Percentiles rank a stretch among this genome's conserved stretches.
Evolutionary conservation across 139 green algal genomes (phyloP).

Genomic region (Chlamydomonas eustigma): DNA sequence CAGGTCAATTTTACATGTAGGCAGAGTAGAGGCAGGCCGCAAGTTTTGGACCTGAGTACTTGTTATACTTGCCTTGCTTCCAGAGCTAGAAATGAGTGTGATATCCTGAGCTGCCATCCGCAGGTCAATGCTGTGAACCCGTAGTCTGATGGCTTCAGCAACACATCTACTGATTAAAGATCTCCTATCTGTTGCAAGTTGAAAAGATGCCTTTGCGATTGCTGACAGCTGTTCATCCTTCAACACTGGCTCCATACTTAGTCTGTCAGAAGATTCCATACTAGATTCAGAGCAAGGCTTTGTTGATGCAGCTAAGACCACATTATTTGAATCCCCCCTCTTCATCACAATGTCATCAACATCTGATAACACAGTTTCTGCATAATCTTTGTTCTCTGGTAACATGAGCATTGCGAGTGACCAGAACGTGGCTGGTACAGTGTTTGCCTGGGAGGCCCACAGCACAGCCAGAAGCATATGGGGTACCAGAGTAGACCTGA

Average conservation of each 20-base stretch:
- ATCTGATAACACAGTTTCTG: not conserved
- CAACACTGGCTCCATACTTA: too few species aligned
- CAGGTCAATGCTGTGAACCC: conserved; percentile 55
- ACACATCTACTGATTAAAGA: conserved; percentile 20
- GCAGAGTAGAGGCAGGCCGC: too few species aligned
- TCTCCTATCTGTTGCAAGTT: not conserved
- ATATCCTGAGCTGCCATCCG: conserved; percentile 38
- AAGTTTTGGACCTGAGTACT: too few species aligned
- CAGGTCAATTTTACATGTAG: too few species aligned
- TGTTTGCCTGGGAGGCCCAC: conserved; percentile 75
- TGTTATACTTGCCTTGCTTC: not conserved
- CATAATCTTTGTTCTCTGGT: conserved; percentile 43
- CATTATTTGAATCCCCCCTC: too few species aligned
- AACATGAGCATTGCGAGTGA: conserved; percentile 60
- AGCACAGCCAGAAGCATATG: conserved; percentile 70
- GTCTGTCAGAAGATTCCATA: not conserved
- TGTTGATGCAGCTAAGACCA: not conserved
- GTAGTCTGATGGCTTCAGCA: conserved; percentile 55
- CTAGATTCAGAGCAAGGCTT: not conserved
- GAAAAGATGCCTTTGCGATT: not conserved
- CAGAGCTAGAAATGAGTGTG: not conserved
- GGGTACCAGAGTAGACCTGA: conserved; percentile 35
- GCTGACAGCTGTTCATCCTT: not conserved
- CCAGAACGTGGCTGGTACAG: conserved; percentile 62
- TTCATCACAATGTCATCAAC: too few species aligned